Conservation (phyloP, 257 asterid genomes). For the Craterostigma plantagineum region DNA sequence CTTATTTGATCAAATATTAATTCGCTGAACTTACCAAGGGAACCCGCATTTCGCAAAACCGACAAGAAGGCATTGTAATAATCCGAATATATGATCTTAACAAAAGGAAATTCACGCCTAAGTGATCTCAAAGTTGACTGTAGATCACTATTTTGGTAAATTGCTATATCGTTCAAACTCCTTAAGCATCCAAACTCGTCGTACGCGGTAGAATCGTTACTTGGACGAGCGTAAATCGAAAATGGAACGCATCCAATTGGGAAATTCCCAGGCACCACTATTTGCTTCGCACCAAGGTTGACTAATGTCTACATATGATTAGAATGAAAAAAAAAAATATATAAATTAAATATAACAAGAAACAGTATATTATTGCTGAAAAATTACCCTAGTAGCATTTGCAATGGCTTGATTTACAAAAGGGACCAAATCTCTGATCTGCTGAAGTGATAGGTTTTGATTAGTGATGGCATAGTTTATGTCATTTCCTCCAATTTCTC, state of each 20-base stretch:
- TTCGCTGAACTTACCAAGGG: neutral
- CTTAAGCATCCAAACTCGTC: neutral
- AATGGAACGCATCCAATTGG: constrained; percentile 1
- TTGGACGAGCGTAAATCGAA: neutral
- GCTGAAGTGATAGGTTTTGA: constrained; percentile 4
- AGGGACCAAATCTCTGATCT: constrained; percentile 4
- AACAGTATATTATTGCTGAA: neutral
- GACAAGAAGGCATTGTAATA: neutral
- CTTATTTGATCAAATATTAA: too few species aligned
- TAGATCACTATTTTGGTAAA: neutral
- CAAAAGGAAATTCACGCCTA: neutral
- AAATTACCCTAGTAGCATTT: constrained; percentile 10
- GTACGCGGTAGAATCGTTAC: neutral
- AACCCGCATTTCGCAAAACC: neutral
- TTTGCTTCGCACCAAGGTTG: neutral
- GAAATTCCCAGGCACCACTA: constrained; percentile 3
- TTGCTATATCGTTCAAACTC: neutral
- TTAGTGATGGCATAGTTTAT: constrained; percentile 1
- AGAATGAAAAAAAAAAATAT: neutral
- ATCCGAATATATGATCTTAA: neutral
- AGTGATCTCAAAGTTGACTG: neutral
- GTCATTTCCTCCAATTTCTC: constrained; percentile 17
- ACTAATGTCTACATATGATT: neutral
- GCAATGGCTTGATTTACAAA: constrained; percentile 8
- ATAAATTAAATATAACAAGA: neutral